Base-by-base conservation (phyloP, 352 stramenopile species). In the Phytophthora kernoviae region DNA sequence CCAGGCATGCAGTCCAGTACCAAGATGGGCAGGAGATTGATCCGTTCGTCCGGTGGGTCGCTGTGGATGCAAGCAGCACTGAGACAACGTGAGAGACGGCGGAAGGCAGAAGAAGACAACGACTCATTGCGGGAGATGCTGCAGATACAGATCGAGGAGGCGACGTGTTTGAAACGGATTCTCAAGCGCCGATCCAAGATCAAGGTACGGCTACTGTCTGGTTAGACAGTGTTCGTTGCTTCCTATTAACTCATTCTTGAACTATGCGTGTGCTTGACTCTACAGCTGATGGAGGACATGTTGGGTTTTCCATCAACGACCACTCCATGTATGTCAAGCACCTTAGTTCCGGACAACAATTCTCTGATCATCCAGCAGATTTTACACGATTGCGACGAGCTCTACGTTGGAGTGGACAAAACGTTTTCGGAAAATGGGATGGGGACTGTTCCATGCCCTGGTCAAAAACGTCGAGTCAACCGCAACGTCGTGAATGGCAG, bases 341-440 rank as follows among this genome's bases (percentile, higher is more conserved):
- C 6, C 3, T 30, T 6, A 7, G 24, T 6, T 30, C 24, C 24
- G 24, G 24, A 30, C 3, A 6, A 30, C 24, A 30, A 30, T 6
- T 30, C 24, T 3, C 24, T 7, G 3, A 30, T 30, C 10, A 37
- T 59, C 2, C 26, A 7, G 1, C 30, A 52, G 2, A 41, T 59
- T 5, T 24, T 43, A 8, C 17, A 42, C 52, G 33, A 27, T 21
- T 36, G 42, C 26, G 52, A 54, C 36, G 53, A 54, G 24, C 53
- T 61, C 0, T 61, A 61, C 43, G 52, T 59, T 1, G 14, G 52
- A 12, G 20, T 59, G 7, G 41, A 59, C 18, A 59, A n/a, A 50
- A 24, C 41, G 21, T 50, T 59, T 24, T 3, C 18, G 0, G 53
- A 46, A 18, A 46, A 22, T 2, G 43, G 50, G 1, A 53, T 61